Base-by-base conservation (phyloP, 1,284 basidiomycete genomes). In the Cryptococcus deneoformans region DNA sequence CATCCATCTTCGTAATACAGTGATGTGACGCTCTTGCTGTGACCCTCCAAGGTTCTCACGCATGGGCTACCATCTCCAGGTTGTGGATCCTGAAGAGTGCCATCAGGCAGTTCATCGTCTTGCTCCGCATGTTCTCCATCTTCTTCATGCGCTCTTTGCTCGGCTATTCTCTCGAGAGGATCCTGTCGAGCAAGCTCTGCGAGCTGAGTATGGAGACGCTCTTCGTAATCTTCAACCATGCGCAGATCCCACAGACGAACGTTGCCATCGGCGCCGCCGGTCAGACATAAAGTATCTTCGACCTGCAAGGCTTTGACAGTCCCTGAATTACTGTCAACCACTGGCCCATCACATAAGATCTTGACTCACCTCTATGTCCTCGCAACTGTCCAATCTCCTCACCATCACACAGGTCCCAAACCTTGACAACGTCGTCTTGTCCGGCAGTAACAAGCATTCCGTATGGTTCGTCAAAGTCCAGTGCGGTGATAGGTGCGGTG, bases 381-480 rank as follows among this genome's bases (percentile, higher is more conserved):
- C 86, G 82, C 55, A 94, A 77, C 62, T 87, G 83, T 14, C 89
- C 91, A 45, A 93, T 84, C 72, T 91, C 87, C 54, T 86, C 84
- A 12, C 90, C 91, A 46, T 77, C 76, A 45, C 72, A 77, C 20
- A 80, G 67, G 71, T 81, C 64, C 82, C 82, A 66, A 58, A 82
- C 63, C 55, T 89, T 88, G 65, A 90, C 80, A 24, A 78, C 68
- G 55, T 81, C 79, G 64, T 84, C 82, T 46, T 79, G 85, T 0
- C 90, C 87, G 0, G 92, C 87, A 48, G 86, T 91, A 52, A 99
- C 92, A 36, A 97, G 84, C 10, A 88, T 90, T 39, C 93, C 95
- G 69, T 99, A 99, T 9, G 95, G 95, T 72, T 97, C 93, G 16
- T 92, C 92, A 72, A 98, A 92, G 79, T 99, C 95, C 40, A 99